phyloP scores from a whole-genome alignment of 768 basidiomycete genomes.

The Auricularia heimuer region DNA sequence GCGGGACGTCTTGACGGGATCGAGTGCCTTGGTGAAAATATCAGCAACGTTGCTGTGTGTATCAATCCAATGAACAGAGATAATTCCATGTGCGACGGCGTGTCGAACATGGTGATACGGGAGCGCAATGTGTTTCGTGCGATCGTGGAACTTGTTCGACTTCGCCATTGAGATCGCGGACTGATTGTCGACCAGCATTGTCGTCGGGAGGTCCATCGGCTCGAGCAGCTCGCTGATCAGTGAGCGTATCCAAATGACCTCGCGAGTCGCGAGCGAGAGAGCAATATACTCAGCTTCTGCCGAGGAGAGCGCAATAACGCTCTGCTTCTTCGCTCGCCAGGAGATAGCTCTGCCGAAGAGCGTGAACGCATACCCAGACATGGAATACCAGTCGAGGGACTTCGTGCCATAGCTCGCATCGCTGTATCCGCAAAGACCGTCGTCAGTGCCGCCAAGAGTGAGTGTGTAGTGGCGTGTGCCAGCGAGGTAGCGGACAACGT shows the following conservation, averaged over 20 bases:
- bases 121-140: conserved; percentile 21
- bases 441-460: conserved; percentile 11
- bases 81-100: conserved; percentile 6
- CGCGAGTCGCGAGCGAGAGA: conserved; percentile 7
- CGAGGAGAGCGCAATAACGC: conserved; percentile 16
- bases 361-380: conserved; percentile 24
- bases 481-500: conserved; percentile 10
- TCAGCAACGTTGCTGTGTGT: conserved; percentile 1
- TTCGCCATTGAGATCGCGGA: conserved; percentile 7
- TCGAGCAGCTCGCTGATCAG: not conserved
- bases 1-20: too few species aligned
- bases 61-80: conserved; percentile 8
- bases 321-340: conserved; percentile 20
- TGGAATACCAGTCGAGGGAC: conserved; percentile 19
- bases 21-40: too few species aligned
- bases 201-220: not conserved
- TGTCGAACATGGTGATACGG: conserved; percentile 15
- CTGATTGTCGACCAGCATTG: conserved; percentile 8
- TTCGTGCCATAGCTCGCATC: conserved; percentile 24
- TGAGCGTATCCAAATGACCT: conserved; percentile 8
- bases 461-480: conserved; percentile 13
- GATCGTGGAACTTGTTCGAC: conserved; percentile 14
- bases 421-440: conserved; percentile 7
- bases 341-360: conserved; percentile 14
- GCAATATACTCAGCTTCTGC: conserved; percentile 23